These are phyloP conservation scores for Cryptosporidium andersoni DNA, from an alignment of 169 alveolate species.

Conservation along the genomic window DNA sequence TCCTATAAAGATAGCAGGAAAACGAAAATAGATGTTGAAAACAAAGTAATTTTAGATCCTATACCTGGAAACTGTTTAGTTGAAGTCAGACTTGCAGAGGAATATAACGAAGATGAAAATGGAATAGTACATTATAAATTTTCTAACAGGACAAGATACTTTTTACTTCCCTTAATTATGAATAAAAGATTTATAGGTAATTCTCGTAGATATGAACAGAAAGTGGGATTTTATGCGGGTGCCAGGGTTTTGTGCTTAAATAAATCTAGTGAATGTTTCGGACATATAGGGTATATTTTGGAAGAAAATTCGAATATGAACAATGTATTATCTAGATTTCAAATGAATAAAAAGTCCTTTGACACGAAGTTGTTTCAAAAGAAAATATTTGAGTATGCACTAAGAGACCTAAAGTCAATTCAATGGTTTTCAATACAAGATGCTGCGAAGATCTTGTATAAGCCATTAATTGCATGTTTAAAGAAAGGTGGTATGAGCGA, in stretches of 20 bases:
- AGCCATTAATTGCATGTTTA: constrained; percentile 21
- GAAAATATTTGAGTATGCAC: constrained; percentile 31
- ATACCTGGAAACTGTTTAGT: constrained; percentile 33
- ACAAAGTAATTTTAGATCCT: constrained; percentile 7
- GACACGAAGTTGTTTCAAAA: constrained; percentile 5
- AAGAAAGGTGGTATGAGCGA: constrained; percentile 20
- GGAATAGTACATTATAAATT: constrained; percentile 12
- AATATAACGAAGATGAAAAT: constrained; percentile 1
- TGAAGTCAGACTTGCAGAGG: constrained; percentile 19
- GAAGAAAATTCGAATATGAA: not conserved
- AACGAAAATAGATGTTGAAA: not conserved
- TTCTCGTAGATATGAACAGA: not conserved
- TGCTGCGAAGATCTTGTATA: constrained; percentile 12
- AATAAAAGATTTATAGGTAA: not conserved
- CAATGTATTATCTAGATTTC: not conserved
- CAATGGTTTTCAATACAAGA: constrained; percentile 50
- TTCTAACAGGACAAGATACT: constrained; percentile 22
- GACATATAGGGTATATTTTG: constrained; percentile 6
- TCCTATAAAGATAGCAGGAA: not conserved
- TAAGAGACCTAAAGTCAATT: constrained; percentile 17
- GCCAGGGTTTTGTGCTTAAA: constrained; percentile 9
- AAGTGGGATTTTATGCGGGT: not conserved
- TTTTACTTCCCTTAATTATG: constrained; percentile 14
- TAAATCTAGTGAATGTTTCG: constrained; percentile 8
- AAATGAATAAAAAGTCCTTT: not conserved